Evolutionary conservation across 2,329 filamentous ascomycete species (phyloP).

Genomic region (Septoria petroselini): DNA sequence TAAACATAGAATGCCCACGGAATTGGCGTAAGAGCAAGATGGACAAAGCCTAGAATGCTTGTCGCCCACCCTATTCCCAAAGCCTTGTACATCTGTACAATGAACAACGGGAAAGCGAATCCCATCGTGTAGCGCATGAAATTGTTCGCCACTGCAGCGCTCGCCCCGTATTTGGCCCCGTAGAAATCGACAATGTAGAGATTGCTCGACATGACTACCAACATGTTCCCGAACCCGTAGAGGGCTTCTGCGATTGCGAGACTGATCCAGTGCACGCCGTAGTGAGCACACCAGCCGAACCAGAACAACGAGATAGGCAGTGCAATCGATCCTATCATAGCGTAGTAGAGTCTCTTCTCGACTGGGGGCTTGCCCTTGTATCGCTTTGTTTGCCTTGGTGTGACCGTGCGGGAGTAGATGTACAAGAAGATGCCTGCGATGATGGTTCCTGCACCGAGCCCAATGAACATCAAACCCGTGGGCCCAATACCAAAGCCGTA

Average conservation of each 20-base stretch:
- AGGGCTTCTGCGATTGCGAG: constrained; percentile 32
- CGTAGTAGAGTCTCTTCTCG: constrained; percentile 37
- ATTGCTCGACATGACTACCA: constrained; percentile 38
- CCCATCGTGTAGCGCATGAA: constrained; percentile 35
- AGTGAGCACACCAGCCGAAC: constrained; percentile 37
- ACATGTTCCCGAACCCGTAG: constrained; percentile 24
- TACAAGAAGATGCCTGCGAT: constrained; percentile 19
- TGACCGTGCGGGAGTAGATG: constrained; percentile 25
- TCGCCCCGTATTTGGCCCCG: constrained; percentile 40
- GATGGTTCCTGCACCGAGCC: constrained; percentile 28
- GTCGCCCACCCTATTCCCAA: constrained; percentile 44
- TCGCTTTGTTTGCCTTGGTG: constrained; percentile 21
- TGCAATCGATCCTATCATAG: constrained; percentile 34
- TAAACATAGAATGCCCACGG: constrained; percentile 32
- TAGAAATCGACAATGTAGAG: constrained; percentile 44
- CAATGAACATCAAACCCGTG: constrained; percentile 36
- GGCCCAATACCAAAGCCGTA: constrained; percentile 32
- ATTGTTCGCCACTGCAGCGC: constrained; percentile 35
- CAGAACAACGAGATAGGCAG: constrained; percentile 38
- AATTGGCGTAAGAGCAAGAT: constrained; percentile 32
- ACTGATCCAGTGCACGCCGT: constrained; percentile 42
- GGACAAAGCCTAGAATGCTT: constrained; percentile 40
- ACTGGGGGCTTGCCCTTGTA: constrained; percentile 24
- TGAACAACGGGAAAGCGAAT: constrained; percentile 42
- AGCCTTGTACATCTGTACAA: constrained; percentile 40